Percentiles rank a stretch among this genome's conserved stretches.
These are phyloP conservation scores for Physcomitrellopsis africana DNA, from an alignment of 225 moss, liverwort and hornwort species.

Conservation along the genomic window DNA sequence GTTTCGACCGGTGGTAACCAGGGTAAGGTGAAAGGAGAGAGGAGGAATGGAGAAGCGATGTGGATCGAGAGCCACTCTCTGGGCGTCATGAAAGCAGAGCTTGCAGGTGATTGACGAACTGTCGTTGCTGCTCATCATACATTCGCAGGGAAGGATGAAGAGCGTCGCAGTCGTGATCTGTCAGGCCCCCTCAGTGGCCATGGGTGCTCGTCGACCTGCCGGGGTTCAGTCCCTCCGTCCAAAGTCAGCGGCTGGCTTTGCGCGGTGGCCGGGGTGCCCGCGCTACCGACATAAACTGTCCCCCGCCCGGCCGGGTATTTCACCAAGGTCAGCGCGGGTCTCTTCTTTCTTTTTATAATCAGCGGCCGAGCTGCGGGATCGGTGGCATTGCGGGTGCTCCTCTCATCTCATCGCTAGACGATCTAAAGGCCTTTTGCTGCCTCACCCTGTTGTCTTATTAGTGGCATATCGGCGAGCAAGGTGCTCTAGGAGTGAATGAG, in stretches of 20 bases:
- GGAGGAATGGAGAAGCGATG: no score
- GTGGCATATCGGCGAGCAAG: neutral
- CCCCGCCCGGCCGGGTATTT: neutral
- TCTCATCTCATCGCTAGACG: neutral
- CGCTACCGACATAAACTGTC: constrained; percentile 34
- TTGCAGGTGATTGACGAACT: neutral
- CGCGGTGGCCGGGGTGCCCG: neutral
- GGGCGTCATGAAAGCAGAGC: constrained; percentile 8
- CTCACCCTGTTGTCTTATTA: constrained; percentile 3
- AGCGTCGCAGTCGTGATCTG: neutral
- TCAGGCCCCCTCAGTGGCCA: neutral
- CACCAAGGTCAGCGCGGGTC: constrained; percentile 37
- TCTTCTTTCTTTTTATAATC: constrained; percentile 6
- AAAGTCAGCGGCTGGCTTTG: constrained; percentile 34
- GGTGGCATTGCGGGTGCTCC: constrained; percentile 19
- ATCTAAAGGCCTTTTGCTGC: neutral
- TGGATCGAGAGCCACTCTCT: neutral
- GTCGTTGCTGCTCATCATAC: no score
- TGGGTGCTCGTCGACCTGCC: no score
- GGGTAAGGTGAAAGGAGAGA: no score
- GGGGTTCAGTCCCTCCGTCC: no score
- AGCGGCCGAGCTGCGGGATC: constrained; percentile 9
- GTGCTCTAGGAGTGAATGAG: neutral
- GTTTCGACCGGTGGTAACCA: no score
- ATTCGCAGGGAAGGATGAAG: no score